Evolutionary conservation across 345 rosid species (phyloP), one percentile per base, ranked within the genome.

Genomic region (Pseudoturritis turrita): DNA sequence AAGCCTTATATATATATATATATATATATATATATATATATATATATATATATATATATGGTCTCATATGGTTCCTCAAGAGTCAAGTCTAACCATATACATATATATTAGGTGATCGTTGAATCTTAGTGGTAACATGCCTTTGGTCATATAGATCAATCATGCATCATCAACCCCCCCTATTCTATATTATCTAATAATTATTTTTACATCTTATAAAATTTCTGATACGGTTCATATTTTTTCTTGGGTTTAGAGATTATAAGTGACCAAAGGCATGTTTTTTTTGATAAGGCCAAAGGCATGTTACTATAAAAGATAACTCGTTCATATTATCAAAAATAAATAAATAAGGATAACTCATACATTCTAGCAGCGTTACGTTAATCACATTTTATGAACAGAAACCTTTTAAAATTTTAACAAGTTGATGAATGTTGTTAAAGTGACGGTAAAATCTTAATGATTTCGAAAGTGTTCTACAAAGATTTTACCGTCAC

Each of bases 111-210:
- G 54, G 21, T 19, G 62, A 62, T 62, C 39, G 70, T 52, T 53
- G 56, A 71, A 41, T 72, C 29, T 43, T 72, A 41, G 47, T 41
- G 47, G 76, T 62, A 62, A 72, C 76, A 72, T 72, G 76, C 63
- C 37, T 53, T 33, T 72, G 70, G 63, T 53, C 76, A 53, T 37
- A 52, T 53, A 62, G 43, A 52, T 62, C 70, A 72, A 72, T 71
- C 62, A n/a, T n/a, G n/a, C n/a, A 72, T 72, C 63, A 71, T 61
- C 53, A 39, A 14, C 53, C 28, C 7, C 7, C 4, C 45, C 1
- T 72, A 51, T 31, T 71, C 33, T 61, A 39, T 40, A 61, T 28
- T 71, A 61, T 61, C 68, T 57, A 5, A 11, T 57, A 22, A 35
- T 46, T 2, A 18, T 3, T 31, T 18, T 29, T 7, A 18, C 29